Evolutionary conservation across 2,329 filamentous ascomycete species (phyloP), one percentile per base, ranked within the genome.

Genomic region (Fonsecaea multimorphosa): DNA sequence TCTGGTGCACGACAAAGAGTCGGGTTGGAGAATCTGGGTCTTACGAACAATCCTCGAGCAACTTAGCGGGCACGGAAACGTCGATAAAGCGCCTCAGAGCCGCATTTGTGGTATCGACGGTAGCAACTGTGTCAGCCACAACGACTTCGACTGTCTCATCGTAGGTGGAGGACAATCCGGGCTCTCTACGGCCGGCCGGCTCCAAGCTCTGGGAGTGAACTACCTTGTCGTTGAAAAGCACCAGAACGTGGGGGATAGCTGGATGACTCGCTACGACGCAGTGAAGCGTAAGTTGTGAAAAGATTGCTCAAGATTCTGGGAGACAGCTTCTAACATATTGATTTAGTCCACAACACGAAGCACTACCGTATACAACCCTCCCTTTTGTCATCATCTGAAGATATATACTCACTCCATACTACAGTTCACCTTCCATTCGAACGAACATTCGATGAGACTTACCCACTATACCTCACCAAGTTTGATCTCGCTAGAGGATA

Each of bases 231-330:
- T 84, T 54, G 82, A 84, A 51, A 74, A 75, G 27, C 79, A 80
- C 40, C 72, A 73, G 29, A 70, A 75, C 0, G 75, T 83, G 6
- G 81, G 82, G 1, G 79, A 82, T 61, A 81, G 78, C 54, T 84
- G 81, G 82, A 72, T 74, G 1, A 76, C 78, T 51, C 75, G 82
- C 55, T 84, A 84, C 65, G 78, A 80, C 36, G 79, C 79, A n/a
- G 74, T 79, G 6, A 78, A 78, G 14, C 75, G 58, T 53, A 52
- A 61, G 58, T 61, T 27, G 44, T 27, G 32, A 12, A 34, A 7
- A 9, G 16, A 38, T 58, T 34, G 32, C 32, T 34, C 4, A 9
- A 9, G 11, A 3, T 34, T 34, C 32, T 12, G 11, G 6, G 11
- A 34, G 32, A 34, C 32, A 34, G 11, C 5, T 6, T 34, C 32